Evolutionary conservation across 805 yeast species (phyloP).

Genomic region (Blastobotrys chiropterorum): DNA sequence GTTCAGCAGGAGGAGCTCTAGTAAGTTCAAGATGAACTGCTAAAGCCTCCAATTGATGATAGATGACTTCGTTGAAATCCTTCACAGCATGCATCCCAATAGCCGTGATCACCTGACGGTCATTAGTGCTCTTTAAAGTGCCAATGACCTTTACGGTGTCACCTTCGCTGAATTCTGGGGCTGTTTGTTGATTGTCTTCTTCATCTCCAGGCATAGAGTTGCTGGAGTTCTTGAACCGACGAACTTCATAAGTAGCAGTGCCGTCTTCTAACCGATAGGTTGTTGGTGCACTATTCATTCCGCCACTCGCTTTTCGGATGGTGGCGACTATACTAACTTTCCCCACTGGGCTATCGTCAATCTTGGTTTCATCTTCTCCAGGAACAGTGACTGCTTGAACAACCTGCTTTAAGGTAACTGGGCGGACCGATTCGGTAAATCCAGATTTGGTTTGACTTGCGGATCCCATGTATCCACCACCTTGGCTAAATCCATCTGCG

Average conservation of each 20-base stretch:
- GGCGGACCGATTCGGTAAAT: slow-evolving; percentile 26
- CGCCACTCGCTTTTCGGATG: slow-evolving; percentile 39
- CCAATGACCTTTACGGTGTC: slow-evolving; percentile 48
- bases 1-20: neutral
- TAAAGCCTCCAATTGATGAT: slow-evolving; percentile 56
- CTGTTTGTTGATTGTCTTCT: slow-evolving; percentile 24
- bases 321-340: slow-evolving; percentile 54
- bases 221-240: slow-evolving; percentile 29
- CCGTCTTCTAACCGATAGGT: slow-evolving; percentile 57
- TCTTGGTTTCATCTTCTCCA: slow-evolving; percentile 44
- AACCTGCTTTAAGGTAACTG: slow-evolving; percentile 62
- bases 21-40: slow-evolving; percentile 8
- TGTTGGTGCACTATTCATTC: slow-evolving; percentile 32
- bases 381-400: slow-evolving; percentile 44
- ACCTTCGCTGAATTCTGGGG: slow-evolving; percentile 33
- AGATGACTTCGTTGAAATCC: slow-evolving; percentile 55
- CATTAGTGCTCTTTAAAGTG: slow-evolving; percentile 42
- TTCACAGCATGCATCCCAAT: slow-evolving; percentile 42
- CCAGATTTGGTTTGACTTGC: neutral
- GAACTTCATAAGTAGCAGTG: slow-evolving; percentile 51
- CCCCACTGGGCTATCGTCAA: slow-evolving; percentile 49
- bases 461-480: slow-evolving; percentile 14
- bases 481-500: neutral
- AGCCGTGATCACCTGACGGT: slow-evolving; percentile 45
- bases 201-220: slow-evolving; percentile 23